A percentile compares a stretch with the other conserved stretches of the same genome.
Evolutionary conservation across 164 flowering plant species (phyloP).

Genomic region (Umbilicus rupestris): DNA sequence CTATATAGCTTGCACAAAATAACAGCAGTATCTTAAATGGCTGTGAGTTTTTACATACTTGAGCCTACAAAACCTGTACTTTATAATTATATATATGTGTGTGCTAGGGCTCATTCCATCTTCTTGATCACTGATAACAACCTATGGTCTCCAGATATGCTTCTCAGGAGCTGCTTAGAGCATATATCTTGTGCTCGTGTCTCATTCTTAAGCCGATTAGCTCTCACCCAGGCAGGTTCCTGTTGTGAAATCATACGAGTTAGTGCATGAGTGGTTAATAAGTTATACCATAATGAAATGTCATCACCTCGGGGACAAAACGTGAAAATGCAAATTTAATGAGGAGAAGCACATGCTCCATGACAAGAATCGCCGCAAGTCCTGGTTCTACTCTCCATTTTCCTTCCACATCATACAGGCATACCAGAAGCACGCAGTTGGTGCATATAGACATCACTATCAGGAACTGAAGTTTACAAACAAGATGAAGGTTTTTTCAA

Average conservation of each 20-base stretch:
- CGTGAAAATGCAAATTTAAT: constrained; percentile 79
- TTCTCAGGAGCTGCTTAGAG: constrained; percentile 64
- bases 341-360: constrained; percentile 73
- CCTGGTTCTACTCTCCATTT: constrained; percentile 59
- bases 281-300: too few relatives aligned
- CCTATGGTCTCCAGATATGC: constrained; percentile 41
- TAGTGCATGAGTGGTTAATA: too few relatives aligned
- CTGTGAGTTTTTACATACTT: too few relatives aligned
- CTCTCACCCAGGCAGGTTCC: constrained; percentile 98
- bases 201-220: constrained; percentile 47
- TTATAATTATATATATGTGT: too few relatives aligned
- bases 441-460: constrained; percentile 32
- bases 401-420: constrained; percentile 12
- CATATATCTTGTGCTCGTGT: constrained; percentile 70
- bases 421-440: constrained; percentile 13
- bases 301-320: constrained; percentile 95
- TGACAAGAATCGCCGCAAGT: constrained; percentile 74
- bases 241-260: constrained; percentile 13
- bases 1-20: too few relatives aligned
- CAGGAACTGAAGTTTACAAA: constrained; percentile 50
- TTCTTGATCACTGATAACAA: constrained; percentile 10
- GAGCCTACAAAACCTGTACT: too few relatives aligned
- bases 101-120: constrained; percentile 13
- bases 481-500: neutral
- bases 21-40: too few relatives aligned